A percentile compares a stretch with the other conserved stretches of the same genome.
Conservation (phyloP, 2,329 filamentous ascomycete genomes). For the Fusarium sacchari region DNA sequence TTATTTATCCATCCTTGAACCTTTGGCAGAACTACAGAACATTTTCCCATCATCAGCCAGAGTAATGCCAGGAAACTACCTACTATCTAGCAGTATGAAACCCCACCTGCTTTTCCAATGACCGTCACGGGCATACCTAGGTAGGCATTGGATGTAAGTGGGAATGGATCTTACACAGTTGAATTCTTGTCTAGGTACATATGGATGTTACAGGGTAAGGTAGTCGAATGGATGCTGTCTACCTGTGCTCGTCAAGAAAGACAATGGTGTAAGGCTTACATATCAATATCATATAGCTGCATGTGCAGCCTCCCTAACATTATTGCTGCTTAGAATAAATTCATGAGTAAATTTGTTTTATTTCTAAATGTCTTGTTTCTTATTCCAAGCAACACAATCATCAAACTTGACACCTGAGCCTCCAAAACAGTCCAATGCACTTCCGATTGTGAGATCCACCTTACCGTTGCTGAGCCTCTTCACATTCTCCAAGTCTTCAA, state of each 20-base stretch:
- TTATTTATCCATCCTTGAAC: background rate
- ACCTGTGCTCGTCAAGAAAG: background rate
- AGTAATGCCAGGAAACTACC: background rate
- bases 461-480: slow-evolving; percentile 80
- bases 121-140: background rate
- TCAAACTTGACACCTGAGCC: slow-evolving; percentile 86
- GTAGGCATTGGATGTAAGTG: too few relatives aligned
- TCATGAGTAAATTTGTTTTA: slow-evolving; percentile 7
- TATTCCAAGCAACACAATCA: slow-evolving; percentile 92
- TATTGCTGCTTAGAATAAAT: background rate
- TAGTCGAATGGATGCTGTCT: background rate
- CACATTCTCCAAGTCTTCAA: slow-evolving; percentile 86
- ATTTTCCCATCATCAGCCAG: background rate
- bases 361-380: slow-evolving; percentile 49
- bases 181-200: background rate
- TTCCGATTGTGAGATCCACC: slow-evolving; percentile 95
- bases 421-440: slow-evolving; percentile 95
- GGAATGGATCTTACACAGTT: background rate
- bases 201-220: background rate
- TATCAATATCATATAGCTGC: background rate
- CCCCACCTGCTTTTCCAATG: background rate
- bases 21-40: background rate
- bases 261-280: background rate
- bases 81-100: background rate
- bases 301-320: background rate